Conservation (phyloP, 257 asterid genomes). For the Solanum pinnatisectum region DNA sequence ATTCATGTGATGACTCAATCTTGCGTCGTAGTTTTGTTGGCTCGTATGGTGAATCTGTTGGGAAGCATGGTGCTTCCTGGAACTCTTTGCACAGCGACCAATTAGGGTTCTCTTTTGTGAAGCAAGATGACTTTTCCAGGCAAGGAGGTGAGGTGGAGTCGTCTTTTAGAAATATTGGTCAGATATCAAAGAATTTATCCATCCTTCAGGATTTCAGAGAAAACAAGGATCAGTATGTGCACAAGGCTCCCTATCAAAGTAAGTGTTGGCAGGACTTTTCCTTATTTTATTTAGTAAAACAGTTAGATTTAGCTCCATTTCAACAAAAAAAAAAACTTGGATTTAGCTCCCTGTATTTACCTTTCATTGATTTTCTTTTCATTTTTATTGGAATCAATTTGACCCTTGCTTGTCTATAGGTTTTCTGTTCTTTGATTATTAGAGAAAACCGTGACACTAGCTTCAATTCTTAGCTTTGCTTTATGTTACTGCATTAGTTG, state of each 20-base stretch:
- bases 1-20: slow-evolving; percentile 6
- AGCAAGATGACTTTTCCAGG: slow-evolving; percentile 43
- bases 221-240: slow-evolving; percentile 50
- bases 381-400: neutral
- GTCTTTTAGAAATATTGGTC: slow-evolving; percentile 14
- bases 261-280: neutral
- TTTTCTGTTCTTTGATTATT: neutral
- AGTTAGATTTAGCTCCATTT: neutral
- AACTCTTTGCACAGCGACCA: slow-evolving; percentile 50
- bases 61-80: slow-evolving; percentile 64
- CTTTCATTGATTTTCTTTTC: neutral
- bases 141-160: slow-evolving; percentile 36
- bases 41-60: slow-evolving; percentile 35
- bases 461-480: neutral
- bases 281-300: neutral
- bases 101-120: slow-evolving; percentile 45
- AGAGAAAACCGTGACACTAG: neutral
- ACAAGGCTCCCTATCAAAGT: slow-evolving; percentile 67
- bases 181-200: slow-evolving; percentile 19
- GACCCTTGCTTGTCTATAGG: neutral
- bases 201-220: slow-evolving; percentile 34
- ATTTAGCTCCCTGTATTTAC: neutral
- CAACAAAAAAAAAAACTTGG: neutral
- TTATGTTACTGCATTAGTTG: neutral
- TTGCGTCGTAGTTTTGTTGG: neutral